Evolutionary conservation across 2,329 filamentous ascomycete species (phyloP), one percentile per base, ranked within the genome.

Genomic region (Alternaria hordeiaustralica): DNA sequence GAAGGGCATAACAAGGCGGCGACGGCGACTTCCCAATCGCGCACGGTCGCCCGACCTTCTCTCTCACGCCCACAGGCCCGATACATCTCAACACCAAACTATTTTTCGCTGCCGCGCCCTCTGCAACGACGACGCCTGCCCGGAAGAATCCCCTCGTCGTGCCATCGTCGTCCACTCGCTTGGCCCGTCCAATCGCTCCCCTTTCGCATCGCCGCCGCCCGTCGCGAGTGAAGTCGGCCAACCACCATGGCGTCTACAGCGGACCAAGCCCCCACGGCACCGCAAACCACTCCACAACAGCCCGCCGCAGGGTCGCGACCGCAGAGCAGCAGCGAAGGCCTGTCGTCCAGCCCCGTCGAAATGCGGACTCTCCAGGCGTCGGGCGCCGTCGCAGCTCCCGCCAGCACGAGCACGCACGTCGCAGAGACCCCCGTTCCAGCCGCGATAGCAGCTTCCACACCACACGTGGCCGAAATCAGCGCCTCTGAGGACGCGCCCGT

Each of bases 201-300:
- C 18, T 33, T 18, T 36, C 30, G 18, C 64, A 66, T 72, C 67
- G 66, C 66, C 65, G 68, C 58, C 58, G 60, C n/a, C 56, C 63
- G 61, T 65, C 58, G 63, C 64, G 64, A 63, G 63, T 68, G 47
- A 63, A 60, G 59, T 62, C 66, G 65, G 66, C 67, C 70, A 65
- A 67, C 69, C 68, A 79, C 79, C 68, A 79, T 79, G 78, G 73
- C 74, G 65, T 71, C 74, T 47, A 30, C 75, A 47, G 68, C 72
- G 56, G 72, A 76, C 33, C 72, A 71, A 65, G 69, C 72, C 58
- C 64, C 74, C 54, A 71, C 73, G 55, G 65, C 67, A 53, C 65
- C 70, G 60, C 71, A 70, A 45, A 71, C 57, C 33, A 71, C 68
- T 50, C 69, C 75, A 47, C 74, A 75, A 57, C 64, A 66, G 26